These are phyloP conservation scores for Luffa acutangula DNA, from an alignment of 306 rosid genomes.

Conservation along the genomic window DNA sequence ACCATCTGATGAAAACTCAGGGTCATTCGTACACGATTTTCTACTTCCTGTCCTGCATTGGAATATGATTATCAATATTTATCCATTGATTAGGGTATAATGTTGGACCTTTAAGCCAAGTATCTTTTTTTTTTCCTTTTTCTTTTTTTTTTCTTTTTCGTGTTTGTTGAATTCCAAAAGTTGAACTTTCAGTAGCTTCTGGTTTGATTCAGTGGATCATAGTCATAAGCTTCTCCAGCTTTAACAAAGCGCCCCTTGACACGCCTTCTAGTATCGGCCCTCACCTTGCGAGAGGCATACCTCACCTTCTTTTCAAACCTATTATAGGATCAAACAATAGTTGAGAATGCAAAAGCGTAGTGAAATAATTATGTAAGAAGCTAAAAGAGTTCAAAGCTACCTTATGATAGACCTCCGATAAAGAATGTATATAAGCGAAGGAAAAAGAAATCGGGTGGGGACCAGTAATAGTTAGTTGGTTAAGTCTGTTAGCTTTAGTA, in stretches of 20 bases:
- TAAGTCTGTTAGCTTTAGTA: too few relatives aligned
- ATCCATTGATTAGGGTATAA: conserved; percentile 24
- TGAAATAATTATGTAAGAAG: not conserved
- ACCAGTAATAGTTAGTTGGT: too few relatives aligned
- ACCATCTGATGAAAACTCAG: conserved; percentile 26
- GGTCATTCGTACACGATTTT: conserved; percentile 52
- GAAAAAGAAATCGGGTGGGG: too few relatives aligned
- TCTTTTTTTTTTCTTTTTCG: not conserved
- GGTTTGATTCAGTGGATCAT: conserved; percentile 76
- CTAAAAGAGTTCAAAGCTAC: not conserved
- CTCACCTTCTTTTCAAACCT: conserved; percentile 89
- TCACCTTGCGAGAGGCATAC: conserved; percentile 87
- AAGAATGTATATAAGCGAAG: too few relatives aligned
- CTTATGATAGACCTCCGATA: too few relatives aligned
- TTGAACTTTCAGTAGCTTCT: conserved; percentile 80
- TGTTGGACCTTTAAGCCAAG: conserved; percentile 12
- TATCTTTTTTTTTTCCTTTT: not conserved
- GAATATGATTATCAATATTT: conserved; percentile 30
- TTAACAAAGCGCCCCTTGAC: conserved; percentile 96
- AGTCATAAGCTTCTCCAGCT: conserved; percentile 85
- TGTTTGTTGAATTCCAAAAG: conserved; percentile 10
- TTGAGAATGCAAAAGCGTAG: not conserved
- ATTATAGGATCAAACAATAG: conserved; percentile 3
- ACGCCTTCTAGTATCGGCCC: conserved; percentile 84
- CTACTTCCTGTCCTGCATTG: conserved; percentile 36